Base-by-base conservation (phyloP, 73 alveolate species). In the Stentor roeselii region DNA sequence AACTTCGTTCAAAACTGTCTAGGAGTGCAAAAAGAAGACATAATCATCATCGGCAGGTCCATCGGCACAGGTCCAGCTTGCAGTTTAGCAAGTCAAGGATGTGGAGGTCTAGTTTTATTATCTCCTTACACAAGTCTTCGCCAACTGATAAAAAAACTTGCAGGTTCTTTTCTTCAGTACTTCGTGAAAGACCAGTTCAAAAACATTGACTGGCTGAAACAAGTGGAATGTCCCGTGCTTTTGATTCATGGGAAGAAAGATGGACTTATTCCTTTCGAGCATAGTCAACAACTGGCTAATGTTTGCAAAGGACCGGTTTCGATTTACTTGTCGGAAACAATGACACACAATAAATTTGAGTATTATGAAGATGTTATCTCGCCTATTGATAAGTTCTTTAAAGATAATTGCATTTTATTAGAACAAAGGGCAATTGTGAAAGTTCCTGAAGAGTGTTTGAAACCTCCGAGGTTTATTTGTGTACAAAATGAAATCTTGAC, bases 31-130 rank as follows among this genome's bases (percentile, higher is more conserved):
- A 86, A 82, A 41, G 86, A 90, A 80, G 93, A 96, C 82, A 90
- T 96, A 36, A 84, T 94, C 42, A 60, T 96, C 14, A 77, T 94
- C 50, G 99, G 99, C 3, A 82, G 99, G 78, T 91, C 97, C 14
- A 96, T 96, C 61, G 99, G 99, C 0, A 86, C 98, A 59, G 97
- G 98, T 0, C 98, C 99, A 2, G 98, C 97, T 3, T 84, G 93
- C 38, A 84, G 89, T 84, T 82, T 96, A 40, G 93, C 98, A 3
- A 82, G 96, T 58, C 61, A 89, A 75, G 60, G 82, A 21, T 89
- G 88, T 38, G 95, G 93, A 34, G 95, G 95, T 11, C 84, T 96
- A 78, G 83, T 92, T 3, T 84, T 92, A 38, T 88, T 96, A 78
- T 84, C 95, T 59, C 96, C 97, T 37, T 96, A 89, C 85, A 93